Percentiles rank a stretch among this genome's conserved stretches.
Conservation (phyloP, 176 grass and related monocot genomes). For the Oryza punctata region DNA sequence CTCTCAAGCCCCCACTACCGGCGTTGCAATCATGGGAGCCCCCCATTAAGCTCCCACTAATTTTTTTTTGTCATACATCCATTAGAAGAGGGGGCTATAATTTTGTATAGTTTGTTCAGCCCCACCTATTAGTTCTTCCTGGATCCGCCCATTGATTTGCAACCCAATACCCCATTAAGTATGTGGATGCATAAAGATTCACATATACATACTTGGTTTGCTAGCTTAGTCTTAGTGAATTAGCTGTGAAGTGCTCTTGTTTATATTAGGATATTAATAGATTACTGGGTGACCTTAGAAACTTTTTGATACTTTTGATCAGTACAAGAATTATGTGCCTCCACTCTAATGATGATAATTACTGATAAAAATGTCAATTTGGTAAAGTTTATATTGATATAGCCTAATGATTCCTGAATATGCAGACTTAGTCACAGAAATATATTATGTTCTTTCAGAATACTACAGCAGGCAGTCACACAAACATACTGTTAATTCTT, state of each 20-base stretch:
- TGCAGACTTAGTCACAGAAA: not conserved
- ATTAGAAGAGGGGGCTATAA: too few relatives aligned
- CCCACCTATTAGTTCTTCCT: too few relatives aligned
- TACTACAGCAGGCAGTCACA: not conserved
- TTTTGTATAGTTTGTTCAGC: too few relatives aligned
- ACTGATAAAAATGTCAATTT: not conserved
- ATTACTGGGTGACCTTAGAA: not conserved
- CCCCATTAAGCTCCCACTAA: too few relatives aligned
- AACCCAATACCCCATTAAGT: not conserved
- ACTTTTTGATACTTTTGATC: not conserved
- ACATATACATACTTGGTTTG: not conserved
- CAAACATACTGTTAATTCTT: not conserved
- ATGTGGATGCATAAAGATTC: not conserved
- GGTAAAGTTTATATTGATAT: not conserved
- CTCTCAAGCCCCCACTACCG: too few relatives aligned
- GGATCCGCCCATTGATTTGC: not conserved
- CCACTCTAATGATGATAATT: not conserved
- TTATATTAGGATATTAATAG: not conserved
- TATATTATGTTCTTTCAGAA: not conserved
- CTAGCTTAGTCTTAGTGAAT: not conserved
- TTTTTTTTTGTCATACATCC: too few relatives aligned
- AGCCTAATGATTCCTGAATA: not conserved
- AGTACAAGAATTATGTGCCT: not conserved
- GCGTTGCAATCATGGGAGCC: too few relatives aligned
- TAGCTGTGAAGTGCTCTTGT: not conserved